Conservation (phyloP, 768 basidiomycete species). For the Phylloporus sp. region DNA sequence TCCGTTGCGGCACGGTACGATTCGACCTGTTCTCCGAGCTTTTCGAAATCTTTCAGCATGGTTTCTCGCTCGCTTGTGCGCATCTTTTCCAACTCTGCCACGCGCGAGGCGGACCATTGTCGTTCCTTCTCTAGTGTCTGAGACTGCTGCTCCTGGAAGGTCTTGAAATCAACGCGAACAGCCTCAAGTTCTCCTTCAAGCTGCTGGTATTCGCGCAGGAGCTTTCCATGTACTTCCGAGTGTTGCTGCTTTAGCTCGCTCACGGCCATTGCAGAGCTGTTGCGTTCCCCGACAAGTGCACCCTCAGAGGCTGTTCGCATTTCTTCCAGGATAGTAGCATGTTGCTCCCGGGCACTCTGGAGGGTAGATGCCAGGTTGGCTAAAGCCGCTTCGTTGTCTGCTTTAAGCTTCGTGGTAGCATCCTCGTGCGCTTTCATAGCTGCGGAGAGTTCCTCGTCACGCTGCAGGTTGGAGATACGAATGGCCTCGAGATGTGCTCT, state of each 20-base stretch:
- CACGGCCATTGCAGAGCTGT: constrained; percentile 39
- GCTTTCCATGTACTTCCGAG: constrained; percentile 41
- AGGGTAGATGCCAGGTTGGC: constrained; percentile 38
- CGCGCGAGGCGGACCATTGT: constrained; percentile 18
- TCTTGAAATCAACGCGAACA: constrained; percentile 41
- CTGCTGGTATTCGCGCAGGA: constrained; percentile 33
- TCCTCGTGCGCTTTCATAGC: constrained; percentile 41
- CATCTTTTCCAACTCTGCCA: constrained; percentile 16
- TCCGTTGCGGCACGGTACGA: constrained; percentile 44
- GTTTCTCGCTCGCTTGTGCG: constrained; percentile 20
- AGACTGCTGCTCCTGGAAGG: constrained; percentile 18
- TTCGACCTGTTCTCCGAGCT: constrained; percentile 48
- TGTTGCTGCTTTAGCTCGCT: constrained; percentile 50
- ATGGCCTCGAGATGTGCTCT: constrained; percentile 43
- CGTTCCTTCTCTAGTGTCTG: constrained; percentile 26
- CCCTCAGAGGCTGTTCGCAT: constrained; percentile 30
- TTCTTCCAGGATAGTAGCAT: constrained; percentile 35
- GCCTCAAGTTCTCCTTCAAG: constrained; percentile 53
- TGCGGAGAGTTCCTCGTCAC: constrained; percentile 34
- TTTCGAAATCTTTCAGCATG: constrained; percentile 44
- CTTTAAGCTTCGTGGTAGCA: constrained; percentile 35
- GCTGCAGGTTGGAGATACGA: constrained; percentile 22
- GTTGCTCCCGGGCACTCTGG: constrained; percentile 32
- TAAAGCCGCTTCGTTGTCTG: constrained; percentile 46
- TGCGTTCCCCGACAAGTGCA: constrained; percentile 43